These are phyloP conservation scores for Claviceps monticola DNA, from an alignment of 2,329 filamentous ascomycete species.

Conservation along the genomic window DNA sequence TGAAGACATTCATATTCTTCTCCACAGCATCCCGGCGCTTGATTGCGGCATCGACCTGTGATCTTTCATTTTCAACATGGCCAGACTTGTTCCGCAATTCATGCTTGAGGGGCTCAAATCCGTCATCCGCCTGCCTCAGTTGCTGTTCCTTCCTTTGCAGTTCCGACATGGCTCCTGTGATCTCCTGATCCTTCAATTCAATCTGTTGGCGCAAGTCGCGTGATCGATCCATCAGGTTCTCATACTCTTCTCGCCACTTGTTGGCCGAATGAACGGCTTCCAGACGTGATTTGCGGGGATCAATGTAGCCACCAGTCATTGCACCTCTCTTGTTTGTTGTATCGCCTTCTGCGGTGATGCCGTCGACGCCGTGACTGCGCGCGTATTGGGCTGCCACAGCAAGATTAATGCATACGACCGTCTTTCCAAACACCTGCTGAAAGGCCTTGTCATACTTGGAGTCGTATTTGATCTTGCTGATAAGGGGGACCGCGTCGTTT, in stretches of 20 bases:
- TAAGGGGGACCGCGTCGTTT: conserved; percentile 73
- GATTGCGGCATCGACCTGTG: conserved; percentile 57
- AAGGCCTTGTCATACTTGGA: conserved; percentile 69
- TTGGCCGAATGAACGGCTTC: conserved; percentile 66
- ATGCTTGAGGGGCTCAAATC: conserved; percentile 65
- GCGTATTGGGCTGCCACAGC: conserved; percentile 82
- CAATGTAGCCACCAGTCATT: conserved; percentile 87
- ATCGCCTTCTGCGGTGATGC: conserved; percentile 89
- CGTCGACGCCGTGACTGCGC: conserved; percentile 78
- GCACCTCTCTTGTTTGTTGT: conserved; percentile 90
- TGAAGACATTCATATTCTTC: conserved; percentile 59
- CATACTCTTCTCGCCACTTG: conserved; percentile 61
- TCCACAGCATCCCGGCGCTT: conserved; percentile 55
- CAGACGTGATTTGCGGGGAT: conserved; percentile 73
- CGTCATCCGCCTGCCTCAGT: conserved; percentile 62
- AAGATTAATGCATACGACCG: conserved; percentile 84
- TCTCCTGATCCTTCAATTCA: conserved; percentile 72
- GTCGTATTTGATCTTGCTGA: conserved; percentile 75
- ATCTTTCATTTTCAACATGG: conserved; percentile 58
- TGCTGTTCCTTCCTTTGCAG: conserved; percentile 71
- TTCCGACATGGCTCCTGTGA: conserved; percentile 74
- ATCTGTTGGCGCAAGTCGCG: conserved; percentile 55
- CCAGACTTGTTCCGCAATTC: conserved; percentile 65
- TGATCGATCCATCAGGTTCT: conserved; percentile 49
- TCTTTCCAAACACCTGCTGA: conserved; percentile 88